Base-by-base conservation (phyloP, 306 rosid species). In the Pachyrhizus erosus region DNA sequence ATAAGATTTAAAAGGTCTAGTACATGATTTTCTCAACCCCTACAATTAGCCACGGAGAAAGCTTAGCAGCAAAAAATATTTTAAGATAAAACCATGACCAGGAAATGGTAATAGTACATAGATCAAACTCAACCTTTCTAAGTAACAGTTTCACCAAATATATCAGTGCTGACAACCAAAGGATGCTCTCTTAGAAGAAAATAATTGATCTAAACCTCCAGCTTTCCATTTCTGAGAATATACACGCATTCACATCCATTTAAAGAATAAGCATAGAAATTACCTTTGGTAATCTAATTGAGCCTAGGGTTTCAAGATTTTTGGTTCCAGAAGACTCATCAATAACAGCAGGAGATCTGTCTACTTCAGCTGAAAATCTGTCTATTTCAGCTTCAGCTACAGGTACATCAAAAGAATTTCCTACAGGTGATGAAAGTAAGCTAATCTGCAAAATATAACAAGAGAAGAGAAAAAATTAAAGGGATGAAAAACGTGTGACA, bases 371-470 rank as follows among this genome's bases (percentile, higher is more conserved):
- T 24, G 79, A 70, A 80, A 70, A 83, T 85, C 78, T 90, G 54
- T 86, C 90, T 68, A 88, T 85, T 68, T 90, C 93, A 79, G 84
- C 58, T 57, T 90, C 91, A 75, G 86, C 72, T 73, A 79, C 78
- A 82, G 92, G 89, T 80, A 88, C 87, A 83, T 93, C 92, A 82
- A 88, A 78, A 93, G 99, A 91, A 79, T 86, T 57, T 77, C 84
- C 75, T 75, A 90, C 65, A 87, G 89, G 85, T 85, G 99, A 87
- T 83, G 99, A 87, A 82, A 92, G 91, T 86, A 93, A 89, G 86
- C 87, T 87, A 89, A 91, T 83, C 99, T 96, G 98, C 87, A 75
- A 89, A 87, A 81, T 49, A 61, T 75, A 76, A 37, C 11, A 42
- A 45, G 27, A 15, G 14, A 54, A 20, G 27, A 15, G 57, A 21